These are phyloP conservation scores for Westerdykella ornata DNA, from an alignment of 2,329 filamentous ascomycete genomes.

Conservation along the genomic window DNA sequence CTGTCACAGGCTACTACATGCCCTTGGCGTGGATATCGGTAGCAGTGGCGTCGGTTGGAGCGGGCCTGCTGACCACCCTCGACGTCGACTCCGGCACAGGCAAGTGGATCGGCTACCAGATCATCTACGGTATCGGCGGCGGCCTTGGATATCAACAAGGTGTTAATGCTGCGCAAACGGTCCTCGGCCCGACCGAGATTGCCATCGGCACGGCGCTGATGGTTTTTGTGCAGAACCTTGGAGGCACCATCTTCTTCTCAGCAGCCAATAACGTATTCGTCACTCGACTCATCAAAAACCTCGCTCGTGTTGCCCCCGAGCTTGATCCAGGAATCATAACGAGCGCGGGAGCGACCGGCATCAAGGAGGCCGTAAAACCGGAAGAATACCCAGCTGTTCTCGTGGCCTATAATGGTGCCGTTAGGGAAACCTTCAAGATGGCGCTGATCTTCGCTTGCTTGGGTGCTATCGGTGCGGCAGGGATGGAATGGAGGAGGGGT, in stretches of 20 bases:
- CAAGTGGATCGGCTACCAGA: constrained; percentile 28
- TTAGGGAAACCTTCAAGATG: constrained; percentile 52
- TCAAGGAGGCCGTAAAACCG: not conserved
- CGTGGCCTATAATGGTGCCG: constrained; percentile 53
- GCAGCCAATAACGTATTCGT: constrained; percentile 51
- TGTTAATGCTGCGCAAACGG: constrained; percentile 42
- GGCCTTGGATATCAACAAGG: constrained; percentile 45
- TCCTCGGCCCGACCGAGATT: constrained; percentile 39
- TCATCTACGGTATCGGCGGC: constrained; percentile 30
- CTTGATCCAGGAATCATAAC: constrained; percentile 33
- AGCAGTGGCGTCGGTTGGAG: constrained; percentile 41
- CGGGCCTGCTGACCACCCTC: constrained; percentile 16
- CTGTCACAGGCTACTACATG: constrained; percentile 44
- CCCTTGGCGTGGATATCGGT: constrained; percentile 42
- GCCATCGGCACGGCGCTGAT: constrained; percentile 44
- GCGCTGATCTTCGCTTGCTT: constrained; percentile 31
- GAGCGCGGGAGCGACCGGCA: constrained; percentile 47
- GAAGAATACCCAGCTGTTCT: constrained; percentile 48
- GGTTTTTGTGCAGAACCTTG: constrained; percentile 45
- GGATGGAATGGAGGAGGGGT: constrained; percentile 57
- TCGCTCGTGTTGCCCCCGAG: constrained; percentile 36
- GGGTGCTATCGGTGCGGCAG: constrained; percentile 43
- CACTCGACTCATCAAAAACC: constrained; percentile 50
- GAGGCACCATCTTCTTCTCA: constrained; percentile 45
- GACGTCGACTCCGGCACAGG: constrained; percentile 8